These are phyloP conservation scores for Colletotrichum sp. DNA, from an alignment of 2,329 filamentous ascomycete genomes.

Conservation along the genomic window DNA sequence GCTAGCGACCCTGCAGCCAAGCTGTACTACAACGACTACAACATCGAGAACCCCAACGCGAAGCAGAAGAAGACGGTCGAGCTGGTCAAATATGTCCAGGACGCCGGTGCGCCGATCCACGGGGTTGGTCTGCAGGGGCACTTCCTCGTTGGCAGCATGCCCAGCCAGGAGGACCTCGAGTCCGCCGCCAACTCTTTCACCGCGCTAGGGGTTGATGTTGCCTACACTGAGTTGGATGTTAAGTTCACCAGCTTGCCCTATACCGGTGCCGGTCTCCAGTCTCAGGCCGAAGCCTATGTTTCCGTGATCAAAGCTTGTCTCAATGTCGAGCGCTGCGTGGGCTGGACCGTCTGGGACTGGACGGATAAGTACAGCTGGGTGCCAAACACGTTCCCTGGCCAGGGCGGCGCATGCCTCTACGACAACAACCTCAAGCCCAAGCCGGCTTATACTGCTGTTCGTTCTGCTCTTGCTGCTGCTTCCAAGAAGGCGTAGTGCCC, in stretches of 20 bases:
- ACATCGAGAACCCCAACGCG: constrained; percentile 51
- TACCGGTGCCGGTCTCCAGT: constrained; percentile 37
- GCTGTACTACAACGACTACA: constrained; percentile 46
- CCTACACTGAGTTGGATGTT: constrained; percentile 56
- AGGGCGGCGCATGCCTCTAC: constrained; percentile 42
- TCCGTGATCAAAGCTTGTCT: constrained; percentile 34
- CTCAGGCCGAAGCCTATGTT: constrained; percentile 52
- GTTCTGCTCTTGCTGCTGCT: neutral
- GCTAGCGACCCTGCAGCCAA: constrained; percentile 46
- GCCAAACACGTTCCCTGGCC: constrained; percentile 38
- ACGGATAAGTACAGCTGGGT: constrained; percentile 44
- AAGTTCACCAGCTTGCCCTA: constrained; percentile 49
- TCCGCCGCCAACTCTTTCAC: constrained; percentile 59
- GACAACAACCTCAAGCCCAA: constrained; percentile 41
- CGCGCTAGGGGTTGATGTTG: constrained; percentile 49
- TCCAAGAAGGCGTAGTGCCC: neutral
- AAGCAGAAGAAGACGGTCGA: constrained; percentile 55
- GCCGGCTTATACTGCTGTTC: constrained; percentile 38
- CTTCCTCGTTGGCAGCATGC: constrained; percentile 48
- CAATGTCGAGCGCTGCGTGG: constrained; percentile 35
- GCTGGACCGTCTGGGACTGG: constrained; percentile 43
- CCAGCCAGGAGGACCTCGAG: constrained; percentile 40
- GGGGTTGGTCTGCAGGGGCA: constrained; percentile 59
- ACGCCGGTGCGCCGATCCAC: constrained; percentile 52
- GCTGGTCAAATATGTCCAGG: constrained; percentile 38